A percentile compares a stretch with the other conserved stretches of the same genome.
phyloP scores from a whole-genome alignment of 257 asterid genomes.

The Primulina tabacum region DNA sequence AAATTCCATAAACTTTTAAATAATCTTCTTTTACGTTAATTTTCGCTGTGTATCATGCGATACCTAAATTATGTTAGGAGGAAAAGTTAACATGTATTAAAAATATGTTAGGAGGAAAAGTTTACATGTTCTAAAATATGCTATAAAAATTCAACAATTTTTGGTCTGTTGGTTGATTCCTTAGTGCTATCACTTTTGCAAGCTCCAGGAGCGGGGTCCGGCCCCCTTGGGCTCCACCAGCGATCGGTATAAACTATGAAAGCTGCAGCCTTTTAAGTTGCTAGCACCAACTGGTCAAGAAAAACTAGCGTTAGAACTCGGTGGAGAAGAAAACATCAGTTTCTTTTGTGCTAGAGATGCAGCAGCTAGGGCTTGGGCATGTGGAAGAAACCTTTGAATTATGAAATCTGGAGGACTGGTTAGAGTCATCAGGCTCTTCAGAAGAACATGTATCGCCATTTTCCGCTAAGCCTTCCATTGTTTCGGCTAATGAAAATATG shows the following conservation, averaged over 20 bases:
- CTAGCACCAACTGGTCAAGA: conserved; percentile 37
- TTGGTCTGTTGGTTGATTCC: background rate
- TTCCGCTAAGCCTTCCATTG: conserved; percentile 33
- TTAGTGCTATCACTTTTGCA: background rate
- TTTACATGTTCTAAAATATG: background rate
- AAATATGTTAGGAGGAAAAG: background rate
- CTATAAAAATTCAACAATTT: background rate
- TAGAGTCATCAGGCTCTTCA: conserved; percentile 17
- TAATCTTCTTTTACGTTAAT: background rate
- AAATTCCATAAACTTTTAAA: background rate
- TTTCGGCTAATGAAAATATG: conserved; percentile 61
- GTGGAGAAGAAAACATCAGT: conserved; percentile 11
- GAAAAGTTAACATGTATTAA: background rate
- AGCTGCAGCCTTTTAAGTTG: conserved; percentile 59
- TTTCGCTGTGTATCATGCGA: background rate
- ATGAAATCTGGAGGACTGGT: conserved; percentile 50
- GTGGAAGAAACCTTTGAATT: conserved; percentile 68
- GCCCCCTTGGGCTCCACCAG: conserved; percentile 42
- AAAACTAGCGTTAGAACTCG: conserved; percentile 13
- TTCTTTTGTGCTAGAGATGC: conserved; percentile 45
- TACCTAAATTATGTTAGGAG: no score
- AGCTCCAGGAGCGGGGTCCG: background rate
- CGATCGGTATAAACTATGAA: conserved; percentile 60
- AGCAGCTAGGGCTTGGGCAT: conserved; percentile 76
- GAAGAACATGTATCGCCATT: conserved; percentile 9